phyloP scores from a whole-genome alignment of 2,329 filamentous ascomycete species.

The Fonsecaea monophora region DNA sequence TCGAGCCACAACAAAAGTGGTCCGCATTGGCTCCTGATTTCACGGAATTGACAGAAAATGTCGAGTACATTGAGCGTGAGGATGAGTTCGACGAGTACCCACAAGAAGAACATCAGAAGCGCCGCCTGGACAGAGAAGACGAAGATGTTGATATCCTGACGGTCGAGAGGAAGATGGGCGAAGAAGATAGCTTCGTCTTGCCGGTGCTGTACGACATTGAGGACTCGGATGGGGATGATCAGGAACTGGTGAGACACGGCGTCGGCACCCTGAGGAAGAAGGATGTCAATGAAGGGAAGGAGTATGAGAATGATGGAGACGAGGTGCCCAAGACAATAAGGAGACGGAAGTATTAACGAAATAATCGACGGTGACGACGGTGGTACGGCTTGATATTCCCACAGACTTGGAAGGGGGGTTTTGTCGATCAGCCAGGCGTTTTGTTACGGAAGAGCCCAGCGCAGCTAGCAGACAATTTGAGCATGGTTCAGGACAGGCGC shows the following conservation, averaged over 20 bases:
- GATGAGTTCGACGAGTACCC: slow-evolving; percentile 98
- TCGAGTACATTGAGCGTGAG: slow-evolving; percentile 92
- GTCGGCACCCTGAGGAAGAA: slow-evolving; percentile 85
- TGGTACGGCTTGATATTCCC: neutral
- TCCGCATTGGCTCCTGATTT: slow-evolving; percentile 96
- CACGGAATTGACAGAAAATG: slow-evolving; percentile 96
- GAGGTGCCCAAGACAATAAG: slow-evolving; percentile 30
- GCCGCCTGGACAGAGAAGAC: slow-evolving; percentile 87
- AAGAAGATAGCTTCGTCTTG: slow-evolving; percentile 76
- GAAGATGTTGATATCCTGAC: slow-evolving; percentile 91
- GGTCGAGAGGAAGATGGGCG: slow-evolving; percentile 68
- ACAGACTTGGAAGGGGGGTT: neutral
- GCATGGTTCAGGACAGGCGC: neutral
- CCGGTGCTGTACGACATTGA: slow-evolving; percentile 91
- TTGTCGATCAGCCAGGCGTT: neutral
- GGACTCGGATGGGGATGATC: slow-evolving; percentile 91
- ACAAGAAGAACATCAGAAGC: slow-evolving; percentile 84
- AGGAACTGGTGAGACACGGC: slow-evolving; percentile 71
- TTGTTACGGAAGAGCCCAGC: neutral
- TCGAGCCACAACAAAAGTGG: slow-evolving; percentile 94
- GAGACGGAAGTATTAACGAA: slow-evolving; percentile 28
- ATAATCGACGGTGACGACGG: neutral
- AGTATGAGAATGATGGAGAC: slow-evolving; percentile 67
- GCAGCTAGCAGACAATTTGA: neutral
- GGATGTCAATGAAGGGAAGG: slow-evolving; percentile 76